phyloP scores from a whole-genome alignment of 2,329 filamentous ascomycete species.

The Pseudocercospora musae region DNA sequence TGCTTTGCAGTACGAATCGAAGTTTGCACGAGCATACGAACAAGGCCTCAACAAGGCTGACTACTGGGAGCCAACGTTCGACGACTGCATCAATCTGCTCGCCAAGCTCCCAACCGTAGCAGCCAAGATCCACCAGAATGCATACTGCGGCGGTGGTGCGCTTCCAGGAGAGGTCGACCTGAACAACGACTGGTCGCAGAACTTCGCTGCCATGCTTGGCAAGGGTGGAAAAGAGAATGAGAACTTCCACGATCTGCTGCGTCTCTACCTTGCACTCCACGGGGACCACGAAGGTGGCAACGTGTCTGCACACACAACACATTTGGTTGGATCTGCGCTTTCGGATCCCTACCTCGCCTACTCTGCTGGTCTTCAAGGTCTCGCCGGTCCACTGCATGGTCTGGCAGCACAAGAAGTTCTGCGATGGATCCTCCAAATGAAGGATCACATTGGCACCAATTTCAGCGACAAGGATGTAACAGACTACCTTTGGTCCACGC shows the following conservation, averaged over 20 bases:
- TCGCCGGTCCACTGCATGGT: constrained; percentile 89
- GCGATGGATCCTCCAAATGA: constrained; percentile 95
- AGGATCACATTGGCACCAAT: constrained; percentile 73
- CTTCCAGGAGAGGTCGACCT: constrained; percentile 74
- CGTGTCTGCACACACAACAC: constrained; percentile 91
- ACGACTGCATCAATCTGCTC: constrained; percentile 88
- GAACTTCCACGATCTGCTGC: constrained; percentile 90
- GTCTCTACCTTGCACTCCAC: constrained; percentile 92
- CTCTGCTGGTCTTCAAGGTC: constrained; percentile 89
- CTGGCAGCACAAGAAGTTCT: constrained; percentile 96
- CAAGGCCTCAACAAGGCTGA: constrained; percentile 88
- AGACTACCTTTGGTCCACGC: constrained; percentile 86
- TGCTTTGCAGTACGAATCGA: constrained; percentile 90
- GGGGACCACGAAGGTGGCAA: constrained; percentile 98
- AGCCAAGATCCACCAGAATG: constrained; percentile 94
- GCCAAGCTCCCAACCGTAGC: constrained; percentile 96
- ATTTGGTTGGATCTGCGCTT: constrained; percentile 90
- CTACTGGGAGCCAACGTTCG: constrained; percentile 98
- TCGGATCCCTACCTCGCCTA: constrained; percentile 95
- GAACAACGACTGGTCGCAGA: constrained; percentile 95
- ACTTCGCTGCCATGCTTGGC: constrained; percentile 94
- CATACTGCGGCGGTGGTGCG: constrained; percentile 70
- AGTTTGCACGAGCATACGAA: constrained; percentile 91
- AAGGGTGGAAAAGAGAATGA: constrained; percentile 84
- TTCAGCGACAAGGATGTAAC: constrained; percentile 80